These are phyloP conservation scores for Prunus mira DNA, from an alignment of 306 rosid species.

Conservation along the genomic window DNA sequence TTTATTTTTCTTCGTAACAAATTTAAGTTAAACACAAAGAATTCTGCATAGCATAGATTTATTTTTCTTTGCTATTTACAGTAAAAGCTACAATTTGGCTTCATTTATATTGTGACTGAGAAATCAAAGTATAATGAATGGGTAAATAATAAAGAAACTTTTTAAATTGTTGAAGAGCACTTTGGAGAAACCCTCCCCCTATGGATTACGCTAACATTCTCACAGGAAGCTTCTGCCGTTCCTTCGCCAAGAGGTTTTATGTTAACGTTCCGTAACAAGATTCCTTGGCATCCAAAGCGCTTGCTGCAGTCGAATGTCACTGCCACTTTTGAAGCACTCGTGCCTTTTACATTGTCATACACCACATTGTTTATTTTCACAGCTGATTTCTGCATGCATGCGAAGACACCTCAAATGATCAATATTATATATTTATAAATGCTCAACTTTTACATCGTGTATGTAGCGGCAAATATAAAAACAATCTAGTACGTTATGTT, in stretches of 20 bases:
- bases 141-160: neutral
- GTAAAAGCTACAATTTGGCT: neutral
- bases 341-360: conserved; percentile 62
- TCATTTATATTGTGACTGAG: neutral
- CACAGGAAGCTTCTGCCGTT: conserved; percentile 42
- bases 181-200: conserved; percentile 48
- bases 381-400: conserved; percentile 43
- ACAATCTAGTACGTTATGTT: neutral
- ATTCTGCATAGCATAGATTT: neutral
- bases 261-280: conserved; percentile 42
- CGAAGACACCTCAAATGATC: too few relatives aligned
- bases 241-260: conserved; percentile 21
- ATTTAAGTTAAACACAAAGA: too few relatives aligned
- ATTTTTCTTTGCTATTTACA: neutral
- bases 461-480: too few relatives aligned
- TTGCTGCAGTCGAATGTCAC: conserved; percentile 60
- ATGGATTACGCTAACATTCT: conserved; percentile 30
- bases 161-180: conserved; percentile 22
- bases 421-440: neutral
- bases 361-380: conserved; percentile 52
- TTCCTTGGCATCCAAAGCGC: conserved; percentile 37
- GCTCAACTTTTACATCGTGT: neutral
- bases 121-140: neutral
- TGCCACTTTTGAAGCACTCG: conserved; percentile 74
- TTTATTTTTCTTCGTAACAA: too few relatives aligned